Evolutionary conservation across 257 asterid species (phyloP).

Genomic region (Lavandula angustifolia): DNA sequence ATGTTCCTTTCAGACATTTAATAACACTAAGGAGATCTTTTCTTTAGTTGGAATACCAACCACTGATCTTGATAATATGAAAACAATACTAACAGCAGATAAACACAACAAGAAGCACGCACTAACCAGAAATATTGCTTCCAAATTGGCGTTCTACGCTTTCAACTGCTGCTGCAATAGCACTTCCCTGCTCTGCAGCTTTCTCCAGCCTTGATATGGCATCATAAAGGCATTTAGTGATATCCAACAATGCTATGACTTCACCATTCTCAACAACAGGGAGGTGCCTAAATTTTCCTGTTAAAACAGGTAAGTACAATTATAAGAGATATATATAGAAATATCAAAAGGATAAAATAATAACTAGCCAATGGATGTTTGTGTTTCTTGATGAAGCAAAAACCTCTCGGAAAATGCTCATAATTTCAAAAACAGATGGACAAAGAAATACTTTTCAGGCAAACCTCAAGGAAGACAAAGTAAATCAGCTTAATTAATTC

Average conservation of each 20-base stretch:
- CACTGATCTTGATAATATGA: slow-evolving; percentile 14
- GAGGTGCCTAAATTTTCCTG: slow-evolving; percentile 95
- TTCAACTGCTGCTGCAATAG: slow-evolving; percentile 98
- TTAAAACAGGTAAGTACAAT: slow-evolving; percentile 14
- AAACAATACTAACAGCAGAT: slow-evolving; percentile 19
- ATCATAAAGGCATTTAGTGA: slow-evolving; percentile 94
- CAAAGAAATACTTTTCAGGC: neutral
- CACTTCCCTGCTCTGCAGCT: slow-evolving; percentile 98
- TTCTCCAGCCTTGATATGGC: slow-evolving; percentile 98
- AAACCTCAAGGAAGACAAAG: slow-evolving; percentile 7
- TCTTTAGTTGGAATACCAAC: neutral
- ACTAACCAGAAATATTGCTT: slow-evolving; percentile 75
- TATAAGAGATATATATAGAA: neutral
- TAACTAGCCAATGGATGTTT: neutral
- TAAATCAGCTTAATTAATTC: slow-evolving; percentile 6
- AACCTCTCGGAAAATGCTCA: neutral
- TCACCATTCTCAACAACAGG: slow-evolving; percentile 99
- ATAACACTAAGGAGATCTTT: neutral
- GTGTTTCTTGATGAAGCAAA: neutral
- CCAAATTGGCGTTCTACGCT: slow-evolving; percentile 97
- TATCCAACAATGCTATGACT: slow-evolving; percentile 90
- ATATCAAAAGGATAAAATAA: neutral
- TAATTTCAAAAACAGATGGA: neutral
- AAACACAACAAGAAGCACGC: slow-evolving; percentile 4
- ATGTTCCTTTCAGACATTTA: neutral